Conservation (phyloP, 176 grass and related monocot genomes). For the Hsuehochloa calcarea region DNA sequence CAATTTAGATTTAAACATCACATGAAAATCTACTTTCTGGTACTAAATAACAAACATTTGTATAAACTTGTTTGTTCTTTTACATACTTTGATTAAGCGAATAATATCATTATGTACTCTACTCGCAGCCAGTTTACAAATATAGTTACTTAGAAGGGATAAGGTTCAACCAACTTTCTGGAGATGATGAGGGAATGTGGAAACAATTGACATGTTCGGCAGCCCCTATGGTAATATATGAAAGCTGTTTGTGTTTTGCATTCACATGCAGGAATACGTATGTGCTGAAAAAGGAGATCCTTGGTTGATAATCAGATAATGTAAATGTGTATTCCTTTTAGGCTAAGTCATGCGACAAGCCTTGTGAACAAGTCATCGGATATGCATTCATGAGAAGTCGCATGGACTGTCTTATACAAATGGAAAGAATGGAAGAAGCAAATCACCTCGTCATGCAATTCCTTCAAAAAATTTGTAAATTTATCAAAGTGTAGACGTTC, state of each 20-base stretch:
- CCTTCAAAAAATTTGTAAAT: constrained; percentile 74
- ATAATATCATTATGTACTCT: not conserved
- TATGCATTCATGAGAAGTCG: not conserved
- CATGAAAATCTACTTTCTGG: not conserved
- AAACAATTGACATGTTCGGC: not conserved
- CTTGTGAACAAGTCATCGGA: not conserved
- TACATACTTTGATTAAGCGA: not conserved
- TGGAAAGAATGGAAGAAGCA: not conserved
- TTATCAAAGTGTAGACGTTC: constrained; percentile 65
- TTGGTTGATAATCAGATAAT: constrained; percentile 12
- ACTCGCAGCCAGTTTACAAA: not conserved
- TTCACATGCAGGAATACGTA: not conserved
- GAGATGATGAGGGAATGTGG: not conserved
- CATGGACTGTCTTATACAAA: not conserved
- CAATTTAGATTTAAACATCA: not conserved
- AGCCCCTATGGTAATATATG: not conserved
- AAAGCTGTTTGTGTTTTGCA: not conserved
- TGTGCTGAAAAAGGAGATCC: not conserved
- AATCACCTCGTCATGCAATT: constrained; percentile 81
- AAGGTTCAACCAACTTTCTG: not conserved
- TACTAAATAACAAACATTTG: not conserved
- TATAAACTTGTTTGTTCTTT: not conserved
- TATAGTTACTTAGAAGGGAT: not conserved
- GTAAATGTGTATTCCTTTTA: not conserved
- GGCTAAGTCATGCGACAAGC: not conserved